phyloP scores from a whole-genome alignment of 1,284 basidiomycete genomes.

The Naganishia albida region DNA sequence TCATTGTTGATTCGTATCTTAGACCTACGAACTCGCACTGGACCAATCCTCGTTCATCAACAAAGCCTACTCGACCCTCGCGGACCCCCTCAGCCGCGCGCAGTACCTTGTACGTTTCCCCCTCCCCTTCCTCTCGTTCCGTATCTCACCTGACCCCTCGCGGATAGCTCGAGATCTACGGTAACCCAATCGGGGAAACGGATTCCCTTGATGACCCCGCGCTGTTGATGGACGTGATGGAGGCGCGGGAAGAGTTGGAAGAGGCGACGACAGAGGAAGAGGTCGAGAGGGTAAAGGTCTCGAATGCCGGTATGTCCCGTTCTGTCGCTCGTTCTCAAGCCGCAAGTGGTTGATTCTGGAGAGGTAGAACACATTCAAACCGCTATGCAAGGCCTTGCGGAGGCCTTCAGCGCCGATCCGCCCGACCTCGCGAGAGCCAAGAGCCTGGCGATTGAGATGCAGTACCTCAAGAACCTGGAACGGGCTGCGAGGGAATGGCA shows the following conservation, averaged over 20 bases:
- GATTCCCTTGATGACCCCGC: slow-evolving; percentile 73
- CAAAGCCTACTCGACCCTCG: slow-evolving; percentile 50
- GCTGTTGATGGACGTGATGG: slow-evolving; percentile 77
- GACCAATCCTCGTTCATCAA: slow-evolving; percentile 49
- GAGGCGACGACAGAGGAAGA: slow-evolving; percentile 60
- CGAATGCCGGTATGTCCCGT: slow-evolving; percentile 65
- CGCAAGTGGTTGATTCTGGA: neutral
- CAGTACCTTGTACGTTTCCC: slow-evolving; percentile 51
- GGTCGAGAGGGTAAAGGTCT: slow-evolving; percentile 60
- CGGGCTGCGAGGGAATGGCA: slow-evolving; percentile 62
- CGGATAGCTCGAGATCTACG: slow-evolving; percentile 61
- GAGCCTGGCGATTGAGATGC: slow-evolving; percentile 66
- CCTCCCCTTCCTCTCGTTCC: neutral
- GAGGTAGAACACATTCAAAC: slow-evolving; percentile 61
- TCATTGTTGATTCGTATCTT: neutral
- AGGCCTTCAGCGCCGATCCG: slow-evolving; percentile 58
- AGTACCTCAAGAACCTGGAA: slow-evolving; percentile 74
- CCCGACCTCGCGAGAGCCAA: slow-evolving; percentile 64
- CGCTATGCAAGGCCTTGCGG: slow-evolving; percentile 59
- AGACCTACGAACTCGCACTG: slow-evolving; percentile 41
- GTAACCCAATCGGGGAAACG: slow-evolving; percentile 65
- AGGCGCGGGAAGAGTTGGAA: slow-evolving; percentile 76
- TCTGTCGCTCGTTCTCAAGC: neutral
- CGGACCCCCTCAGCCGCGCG: slow-evolving; percentile 47
- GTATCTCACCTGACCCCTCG: slow-evolving; percentile 9